Base-by-base conservation (phyloP, 371 early-diverging fungal genomes). In the Mortierella sp. region DNA sequence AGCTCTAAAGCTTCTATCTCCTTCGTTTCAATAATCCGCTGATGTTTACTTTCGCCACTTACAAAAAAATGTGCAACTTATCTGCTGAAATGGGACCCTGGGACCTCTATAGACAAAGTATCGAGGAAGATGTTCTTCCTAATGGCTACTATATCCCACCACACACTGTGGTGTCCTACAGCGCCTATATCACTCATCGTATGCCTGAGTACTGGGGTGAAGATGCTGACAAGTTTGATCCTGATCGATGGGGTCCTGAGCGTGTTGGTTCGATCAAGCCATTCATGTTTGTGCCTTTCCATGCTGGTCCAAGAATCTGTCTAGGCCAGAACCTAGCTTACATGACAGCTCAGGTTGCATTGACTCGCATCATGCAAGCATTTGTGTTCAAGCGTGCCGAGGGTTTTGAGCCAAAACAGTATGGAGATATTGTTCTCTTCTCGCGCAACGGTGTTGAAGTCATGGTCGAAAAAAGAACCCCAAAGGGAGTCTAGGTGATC, bases 251-350 rank as follows among this genome's bases (percentile, higher is more conserved):
- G 79, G 79, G 79, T 15, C 79, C 79, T 21, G 79, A 72, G 26
- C 72, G 79, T 6, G 72, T 77, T 5, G 62, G 69, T 11, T 53
- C 52, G 57, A 77, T 77, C 66, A 64, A 62, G 48, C 79, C 72
- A 11, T 77, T 77, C 57, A 77, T 77, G 79, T 77, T 77, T 77
- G 79, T 77, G 25, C 79, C 79, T 12, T 77, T 77, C 60, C 79
- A 77, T 19, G 79, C 79, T 9, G 79, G 79, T 4, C 79, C 79
- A 1, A 55, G 79, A 1, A 77, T 77, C 62, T 77, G 79, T 44
- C 67, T 77, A 16, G 79, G 79, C 4, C 79, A 77, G 60, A 77
- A 77, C 16, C 43, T 77, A 28, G 79, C 79, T 1, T 77, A 77
- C 26, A 77, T 72, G 4, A 68, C 68, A 18, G 79, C 79, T 12